phyloP scores from a whole-genome alignment of 2,329 filamentous ascomycete species.

The Colletotrichum acutatum region DNA sequence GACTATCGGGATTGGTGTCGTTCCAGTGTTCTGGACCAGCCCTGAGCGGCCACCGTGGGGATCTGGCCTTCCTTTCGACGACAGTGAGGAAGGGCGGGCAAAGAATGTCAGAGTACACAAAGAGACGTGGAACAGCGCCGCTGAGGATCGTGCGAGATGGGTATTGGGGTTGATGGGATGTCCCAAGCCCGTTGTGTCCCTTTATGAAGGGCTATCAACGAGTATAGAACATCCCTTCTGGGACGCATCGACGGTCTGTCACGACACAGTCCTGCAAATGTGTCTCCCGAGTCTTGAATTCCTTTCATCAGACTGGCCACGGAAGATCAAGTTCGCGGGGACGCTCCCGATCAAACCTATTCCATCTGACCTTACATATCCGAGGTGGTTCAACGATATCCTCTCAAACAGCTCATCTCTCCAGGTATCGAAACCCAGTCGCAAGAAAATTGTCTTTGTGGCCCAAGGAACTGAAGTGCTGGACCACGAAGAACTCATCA shows the following conservation, averaged over 20 bases:
- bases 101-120: not conserved
- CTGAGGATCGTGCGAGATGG: constrained; percentile 16
- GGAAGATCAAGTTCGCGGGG: constrained; percentile 56
- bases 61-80: constrained; percentile 4
- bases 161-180: constrained; percentile 13
- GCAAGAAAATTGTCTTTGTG: constrained; percentile 55
- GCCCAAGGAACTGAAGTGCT: constrained; percentile 58
- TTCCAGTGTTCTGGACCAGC: constrained; percentile 16
- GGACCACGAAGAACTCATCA: constrained; percentile 53
- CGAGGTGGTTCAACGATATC: constrained; percentile 59
- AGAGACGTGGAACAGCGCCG: not conserved
- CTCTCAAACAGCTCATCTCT: constrained; percentile 32
- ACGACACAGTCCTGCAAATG: constrained; percentile 50
- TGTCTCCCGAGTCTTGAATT: constrained; percentile 50
- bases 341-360: constrained; percentile 48
- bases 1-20: constrained; percentile 13
- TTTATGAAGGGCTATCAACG: not conserved
- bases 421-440: not conserved
- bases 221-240: constrained; percentile 5
- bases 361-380: constrained; percentile 44
- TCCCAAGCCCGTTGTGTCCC: not conserved
- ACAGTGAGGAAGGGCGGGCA: not conserved
- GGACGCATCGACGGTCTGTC: constrained; percentile 32
- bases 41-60: constrained; percentile 18
- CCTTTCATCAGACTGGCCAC: constrained; percentile 46